Conservation (phyloP, 108 stramenopile species). For the Cylindrotheca fusiformis region DNA sequence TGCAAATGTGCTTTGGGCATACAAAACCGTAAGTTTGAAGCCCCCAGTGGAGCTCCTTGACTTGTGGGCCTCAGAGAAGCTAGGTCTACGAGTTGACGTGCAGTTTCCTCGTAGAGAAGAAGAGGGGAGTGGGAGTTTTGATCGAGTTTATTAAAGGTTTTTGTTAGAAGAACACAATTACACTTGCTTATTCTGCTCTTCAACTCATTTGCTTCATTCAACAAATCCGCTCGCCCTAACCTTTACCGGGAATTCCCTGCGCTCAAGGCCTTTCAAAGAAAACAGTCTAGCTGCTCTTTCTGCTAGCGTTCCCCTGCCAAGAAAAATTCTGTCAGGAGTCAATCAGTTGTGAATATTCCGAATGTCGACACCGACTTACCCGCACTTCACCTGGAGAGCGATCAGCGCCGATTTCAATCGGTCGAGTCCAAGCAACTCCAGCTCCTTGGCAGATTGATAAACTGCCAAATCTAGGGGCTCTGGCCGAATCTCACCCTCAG, state of each 20-base stretch:
- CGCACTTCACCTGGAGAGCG: conserved; percentile 90
- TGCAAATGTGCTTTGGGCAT: conserved; percentile 69
- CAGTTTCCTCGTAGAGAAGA: too few relatives aligned
- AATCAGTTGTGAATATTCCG: not conserved
- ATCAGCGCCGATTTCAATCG: conserved; percentile 82
- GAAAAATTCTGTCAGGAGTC: conserved; percentile 15
- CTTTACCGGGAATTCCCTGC: conserved; percentile 68
- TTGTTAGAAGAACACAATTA: too few relatives aligned
- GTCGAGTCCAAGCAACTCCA: conserved; percentile 79
- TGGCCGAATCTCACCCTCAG: not conserved
- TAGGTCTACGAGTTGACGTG: conserved; percentile 29
- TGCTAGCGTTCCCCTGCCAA: conserved; percentile 61
- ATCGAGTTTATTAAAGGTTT: too few relatives aligned
- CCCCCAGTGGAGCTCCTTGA: conserved; percentile 52
- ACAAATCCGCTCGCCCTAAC: conserved; percentile 67
- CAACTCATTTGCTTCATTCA: conserved; percentile 2
- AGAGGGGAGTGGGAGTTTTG: too few relatives aligned
- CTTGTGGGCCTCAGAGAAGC: conserved; percentile 51
- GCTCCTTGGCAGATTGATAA: conserved; percentile 48
- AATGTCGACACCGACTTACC: conserved; percentile 37
- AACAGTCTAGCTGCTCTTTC: conserved; percentile 88
- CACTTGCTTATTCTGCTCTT: too few relatives aligned
- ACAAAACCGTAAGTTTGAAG: conserved; percentile 33
- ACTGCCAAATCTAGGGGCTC: conserved; percentile 51
- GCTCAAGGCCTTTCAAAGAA: conserved; percentile 80